These are phyloP conservation scores for Chrysosporium queenslandicum DNA, from an alignment of 2,329 filamentous ascomycete genomes.

Conservation along the genomic window DNA sequence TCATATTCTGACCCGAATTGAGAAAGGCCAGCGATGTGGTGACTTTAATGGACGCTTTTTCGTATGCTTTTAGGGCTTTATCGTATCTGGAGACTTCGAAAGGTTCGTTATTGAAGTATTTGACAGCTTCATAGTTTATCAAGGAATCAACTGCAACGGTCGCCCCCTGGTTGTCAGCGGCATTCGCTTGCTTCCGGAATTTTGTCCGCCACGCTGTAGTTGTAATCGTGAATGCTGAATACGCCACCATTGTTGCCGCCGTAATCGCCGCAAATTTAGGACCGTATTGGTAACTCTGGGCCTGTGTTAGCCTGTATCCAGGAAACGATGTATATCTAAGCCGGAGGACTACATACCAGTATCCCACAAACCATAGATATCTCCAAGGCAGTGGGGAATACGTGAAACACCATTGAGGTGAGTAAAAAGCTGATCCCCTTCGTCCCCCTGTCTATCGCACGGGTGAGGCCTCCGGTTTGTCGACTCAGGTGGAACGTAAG, in stretches of 20 bases:
- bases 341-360: conserved; percentile 42
- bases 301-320: background rate
- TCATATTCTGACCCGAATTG: conserved; percentile 92
- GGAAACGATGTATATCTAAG: background rate
- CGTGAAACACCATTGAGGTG: conserved; percentile 97
- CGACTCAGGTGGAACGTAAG: conserved; percentile 88
- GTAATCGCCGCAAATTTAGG: conserved; percentile 86
- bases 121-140: conserved; percentile 98
- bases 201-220: conserved; percentile 97
- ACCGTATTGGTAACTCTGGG: conserved; percentile 81
- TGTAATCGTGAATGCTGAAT: conserved; percentile 92
- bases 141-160: conserved; percentile 93
- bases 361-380: conserved; percentile 95
- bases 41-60: conserved; percentile 92
- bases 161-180: conserved; percentile 88
- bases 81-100: conserved; percentile 90
- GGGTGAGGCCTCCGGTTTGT: conserved; percentile 86
- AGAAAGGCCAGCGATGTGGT: conserved; percentile 86
- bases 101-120: conserved; percentile 98
- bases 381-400: conserved; percentile 85
- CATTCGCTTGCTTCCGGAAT: conserved; percentile 89
- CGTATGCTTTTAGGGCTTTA: conserved; percentile 71
- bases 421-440: conserved; percentile 97
- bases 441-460: conserved; percentile 91
- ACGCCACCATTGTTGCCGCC: conserved; percentile 78